Percentiles rank a stretch among this genome's conserved stretches.
Conservation (phyloP, 2,329 filamentous ascomycete genomes). For the Verticillium nubilum region DNA sequence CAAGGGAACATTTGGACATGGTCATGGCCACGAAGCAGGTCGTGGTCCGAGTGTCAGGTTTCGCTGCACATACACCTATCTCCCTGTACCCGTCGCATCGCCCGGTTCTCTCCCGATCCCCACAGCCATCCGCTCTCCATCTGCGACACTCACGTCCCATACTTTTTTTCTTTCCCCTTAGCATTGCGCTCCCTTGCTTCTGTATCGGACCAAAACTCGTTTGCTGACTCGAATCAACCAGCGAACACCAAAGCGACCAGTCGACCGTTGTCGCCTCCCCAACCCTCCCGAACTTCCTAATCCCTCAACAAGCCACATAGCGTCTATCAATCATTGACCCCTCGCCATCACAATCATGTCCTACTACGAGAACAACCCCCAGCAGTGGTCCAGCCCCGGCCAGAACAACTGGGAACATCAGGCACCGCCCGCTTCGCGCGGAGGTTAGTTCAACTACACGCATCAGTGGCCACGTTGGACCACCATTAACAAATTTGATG, state of each 20-base stretch:
- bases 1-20: background rate
- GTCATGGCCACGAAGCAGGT: background rate
- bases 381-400: constrained; percentile 26
- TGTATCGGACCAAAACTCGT: background rate
- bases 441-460: constrained; percentile 16
- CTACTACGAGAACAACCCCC: constrained; percentile 37
- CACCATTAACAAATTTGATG: constrained; percentile 2
- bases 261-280: background rate
- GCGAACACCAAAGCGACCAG: background rate
- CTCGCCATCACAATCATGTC: constrained; percentile 26
- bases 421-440: constrained; percentile 31
- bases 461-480: background rate
- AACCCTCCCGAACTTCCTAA: background rate
- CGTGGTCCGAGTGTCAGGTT: constrained; percentile 1
- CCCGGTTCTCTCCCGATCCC: constrained; percentile 2
- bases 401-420: constrained; percentile 43
- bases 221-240: background rate
- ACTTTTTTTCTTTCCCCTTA: background rate
- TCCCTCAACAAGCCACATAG: background rate
- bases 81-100: background rate
- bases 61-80: background rate
- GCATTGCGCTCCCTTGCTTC: constrained; percentile 2
- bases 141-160: constrained; percentile 3
- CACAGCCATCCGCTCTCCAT: background rate
- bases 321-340: background rate